Base-by-base conservation (phyloP, 139 green algal species). In the Coccomyxa sp. region DNA sequence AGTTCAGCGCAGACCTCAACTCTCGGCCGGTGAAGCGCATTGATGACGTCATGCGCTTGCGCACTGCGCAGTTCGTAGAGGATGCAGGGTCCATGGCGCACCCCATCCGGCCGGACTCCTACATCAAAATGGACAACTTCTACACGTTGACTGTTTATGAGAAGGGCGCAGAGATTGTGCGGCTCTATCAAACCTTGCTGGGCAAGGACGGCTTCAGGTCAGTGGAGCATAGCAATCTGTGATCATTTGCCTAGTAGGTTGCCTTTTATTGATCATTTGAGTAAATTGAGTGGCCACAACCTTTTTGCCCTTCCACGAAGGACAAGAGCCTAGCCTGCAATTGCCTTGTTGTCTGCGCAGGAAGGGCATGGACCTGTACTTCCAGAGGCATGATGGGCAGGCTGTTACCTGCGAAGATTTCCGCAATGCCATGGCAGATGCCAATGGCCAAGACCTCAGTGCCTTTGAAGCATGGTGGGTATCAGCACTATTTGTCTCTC, bases 71-170 rank as follows among this genome's bases (percentile, higher is more conserved):
- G 95, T 99, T 99, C 87, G 82, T 91, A 45, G 92, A 99, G 89
- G 97, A 99, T 30, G 89, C 90, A 0, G 95, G 95, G 1, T 94
- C 97, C 75, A 98, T 98, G 93, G 93, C 97, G 21, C 97, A 99
- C 91, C 94, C 96, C 84, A 96, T 99, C 81, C 90, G 97, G 27
- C 97, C 97, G 30, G 95, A 98, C 67, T 94, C 86, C 28, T 99
- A 98, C 90, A 97, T 98, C 87, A 98, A 99, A 91, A 99, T 99
- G 95, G 96, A 99, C 91, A 99, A 99, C 94, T 99, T 99, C 89
- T 99, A 99, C 91, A 99, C 97, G 7, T 82, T 95, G 31, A 95
- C 91, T 27, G 88, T 93, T 76, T 93, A 92, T 80, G 85, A 93
- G 80, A 93, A 95, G 88, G 91, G 92, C 25, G 92, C 92, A 16